Conservation (phyloP, 2,329 filamentous ascomycete species). For the Trichoderma harzianum region DNA sequence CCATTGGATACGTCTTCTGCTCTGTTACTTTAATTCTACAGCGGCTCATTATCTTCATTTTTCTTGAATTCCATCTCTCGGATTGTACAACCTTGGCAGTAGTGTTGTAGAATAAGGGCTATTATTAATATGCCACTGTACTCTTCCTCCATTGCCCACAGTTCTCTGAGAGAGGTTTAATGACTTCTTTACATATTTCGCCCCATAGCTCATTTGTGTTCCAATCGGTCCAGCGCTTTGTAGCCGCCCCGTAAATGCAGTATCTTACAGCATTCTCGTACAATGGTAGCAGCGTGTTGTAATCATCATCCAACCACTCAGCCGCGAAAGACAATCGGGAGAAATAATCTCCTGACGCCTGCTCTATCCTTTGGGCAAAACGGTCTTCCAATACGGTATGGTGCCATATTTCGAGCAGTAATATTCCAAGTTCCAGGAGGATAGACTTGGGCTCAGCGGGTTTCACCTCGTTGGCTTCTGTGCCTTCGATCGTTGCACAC, state of each 20-base stretch:
- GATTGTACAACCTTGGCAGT: no score
- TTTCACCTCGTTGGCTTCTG: not conserved
- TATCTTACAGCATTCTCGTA: constrained; percentile 8
- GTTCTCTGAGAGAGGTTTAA: constrained; percentile 9
- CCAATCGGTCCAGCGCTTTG: not conserved
- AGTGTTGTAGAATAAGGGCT: no score
- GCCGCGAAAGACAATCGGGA: not conserved
- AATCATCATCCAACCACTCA: constrained; percentile 1
- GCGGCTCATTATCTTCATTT: no score
- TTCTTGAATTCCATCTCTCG: no score
- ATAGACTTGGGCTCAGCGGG: not conserved
- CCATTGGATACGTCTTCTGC: no score
- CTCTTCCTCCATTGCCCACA: constrained; percentile 7
- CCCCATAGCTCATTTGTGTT: constrained; percentile 1
- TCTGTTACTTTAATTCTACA: no score
- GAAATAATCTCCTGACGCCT: not conserved
- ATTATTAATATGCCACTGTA: not conserved
- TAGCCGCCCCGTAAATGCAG: not conserved
- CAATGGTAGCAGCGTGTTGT: not conserved
- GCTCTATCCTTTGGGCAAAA: not conserved
- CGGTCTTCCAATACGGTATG: not conserved
- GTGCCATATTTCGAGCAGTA: constrained; percentile 9
- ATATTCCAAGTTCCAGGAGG: constrained; percentile 10
- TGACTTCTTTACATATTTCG: constrained; percentile 7
- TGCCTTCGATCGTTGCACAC: not conserved